A percentile compares a stretch with the other conserved stretches of the same genome.
Evolutionary conservation across 2,329 filamentous ascomycete species (phyloP).

Genomic region (Colletotrichum scovillei): DNA sequence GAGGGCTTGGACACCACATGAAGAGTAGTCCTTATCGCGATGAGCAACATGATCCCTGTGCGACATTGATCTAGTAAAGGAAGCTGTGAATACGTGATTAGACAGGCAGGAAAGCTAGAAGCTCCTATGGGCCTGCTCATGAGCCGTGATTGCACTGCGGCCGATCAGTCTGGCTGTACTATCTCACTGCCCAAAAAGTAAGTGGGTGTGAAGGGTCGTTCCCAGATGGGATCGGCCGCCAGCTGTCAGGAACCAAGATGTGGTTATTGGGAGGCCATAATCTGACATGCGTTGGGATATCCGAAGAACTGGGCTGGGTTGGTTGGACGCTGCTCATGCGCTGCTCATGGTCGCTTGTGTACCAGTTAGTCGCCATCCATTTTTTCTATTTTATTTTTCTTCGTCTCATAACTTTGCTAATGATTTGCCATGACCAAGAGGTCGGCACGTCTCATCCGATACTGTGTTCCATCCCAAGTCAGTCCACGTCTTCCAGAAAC

Average conservation of each 20-base stretch:
- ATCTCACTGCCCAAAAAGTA: too few relatives aligned
- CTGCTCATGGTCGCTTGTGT: not conserved
- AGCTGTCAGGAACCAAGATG: constrained; percentile 6
- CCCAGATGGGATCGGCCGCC: not conserved
- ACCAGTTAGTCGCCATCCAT: not conserved
- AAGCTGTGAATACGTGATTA: too few relatives aligned
- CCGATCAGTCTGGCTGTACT: not conserved
- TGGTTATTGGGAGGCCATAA: not conserved
- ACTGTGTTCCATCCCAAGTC: constrained; percentile 9
- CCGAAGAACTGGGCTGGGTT: too few relatives aligned
- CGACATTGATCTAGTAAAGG: too few relatives aligned
- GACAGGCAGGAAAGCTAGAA: too few relatives aligned
- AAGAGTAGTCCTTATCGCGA: not conserved
- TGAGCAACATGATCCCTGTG: too few relatives aligned
- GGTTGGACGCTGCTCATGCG: not conserved
- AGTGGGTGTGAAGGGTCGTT: not conserved
- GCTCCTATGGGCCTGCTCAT: not conserved
- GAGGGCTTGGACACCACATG: too few relatives aligned
- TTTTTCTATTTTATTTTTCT: not conserved
- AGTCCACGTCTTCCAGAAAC: not conserved
- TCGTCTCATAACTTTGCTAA: not conserved
- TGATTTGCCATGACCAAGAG: not conserved
- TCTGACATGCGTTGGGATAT: not conserved
- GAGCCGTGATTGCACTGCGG: not conserved
- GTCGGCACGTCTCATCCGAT: constrained; percentile 20